Evolutionary conservation across 768 basidiomycete genomes (phyloP), one percentile per base, ranked within the genome.

Genomic region (Ramaria sp.): DNA sequence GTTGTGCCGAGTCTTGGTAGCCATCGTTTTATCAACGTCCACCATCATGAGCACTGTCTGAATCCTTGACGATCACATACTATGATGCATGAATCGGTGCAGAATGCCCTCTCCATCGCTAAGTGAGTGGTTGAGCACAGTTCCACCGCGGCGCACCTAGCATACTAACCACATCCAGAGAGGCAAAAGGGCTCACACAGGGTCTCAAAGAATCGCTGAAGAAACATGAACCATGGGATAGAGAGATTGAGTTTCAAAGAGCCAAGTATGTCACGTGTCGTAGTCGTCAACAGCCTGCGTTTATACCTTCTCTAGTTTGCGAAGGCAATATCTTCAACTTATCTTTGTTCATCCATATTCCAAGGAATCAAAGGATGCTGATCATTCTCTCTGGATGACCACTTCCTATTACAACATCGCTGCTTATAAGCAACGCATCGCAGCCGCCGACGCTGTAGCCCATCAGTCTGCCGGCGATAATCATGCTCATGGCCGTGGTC

Each of bases 351-450:
- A 86, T 62, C 83, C 87, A 1, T 79, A 77, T 61, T 75, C 84
- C 41, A 77, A 74, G 48, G 86, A 89, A 66, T 81, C 83, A 47
- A 82, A 83, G 64, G 85, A 89, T 69, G 80, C 79, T 39, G 87
- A 92, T 64, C 86, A 78, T 28, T 82, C 86, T 59, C 76, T 95
- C 8, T 95, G 92, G 91, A 88, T 92, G 81, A 85, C 90, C 64
- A 94, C 92, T 0, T 87, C 88, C 36, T 88, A 95, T 68, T 75
- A 79, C 37, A 80, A 91, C 69, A 95, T 95, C 59, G 71, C 84
- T 15, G 73, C 77, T 22, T 94, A 90, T 74, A 92, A 93, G 66
- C 77, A 84, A 58, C 79, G 75, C 45, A 78, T 94, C 62, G 68
- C 79, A 39, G 66, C 72, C 0, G 75, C 90, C 52, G 88, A 92